Evolutionary conservation across 129 eudicot species (phyloP), one percentile per base, ranked within the genome.

Genomic region (Artemisia annua): DNA sequence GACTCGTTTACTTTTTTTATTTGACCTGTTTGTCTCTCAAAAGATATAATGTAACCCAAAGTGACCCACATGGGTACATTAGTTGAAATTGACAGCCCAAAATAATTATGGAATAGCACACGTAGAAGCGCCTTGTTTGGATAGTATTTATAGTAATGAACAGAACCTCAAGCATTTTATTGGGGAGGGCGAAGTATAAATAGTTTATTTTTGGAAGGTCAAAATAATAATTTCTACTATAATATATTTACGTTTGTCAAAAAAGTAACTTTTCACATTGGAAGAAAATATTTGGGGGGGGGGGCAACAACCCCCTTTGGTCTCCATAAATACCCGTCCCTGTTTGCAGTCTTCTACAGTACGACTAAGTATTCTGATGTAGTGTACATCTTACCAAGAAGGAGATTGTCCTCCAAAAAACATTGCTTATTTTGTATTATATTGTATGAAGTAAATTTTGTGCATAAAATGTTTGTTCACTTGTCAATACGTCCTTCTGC

Each of bases 401-500:
- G 18, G 30, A 53, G 52, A 24, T 30, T 35, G 12, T 55, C 12
- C 32, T 7, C 53, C 57, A 46, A 53, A 32, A 39, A 24, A 6
- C 22, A 44, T 35, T 62, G 69, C 32, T 72, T 61, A 48, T 51
- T 43, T 49, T 30, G 57, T 32, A 35, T 55, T 12, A 39, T 39
- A 35, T 20, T 46, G 19, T 26, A 54, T 55, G 20, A 30, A 30
- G 46, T 43, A 32, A 66, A 56, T 22, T 13, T 16, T 67, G n/a
- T 43, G 39, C 39, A 8, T 76, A 16, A 14, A 17, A 57, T 76
- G 14, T 63, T 43, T 69, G 46, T 15, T 48, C 72, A 63, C 63
- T 44, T 53, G 14, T 14, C 69, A 58, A 6, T 79, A n/a, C 44
- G 44, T 39, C 44, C 44, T 39, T 39, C 62, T 83, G 71, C 82